Base-by-base conservation (phyloP, 306 rosid genomes). In the Quercus glauca region DNA sequence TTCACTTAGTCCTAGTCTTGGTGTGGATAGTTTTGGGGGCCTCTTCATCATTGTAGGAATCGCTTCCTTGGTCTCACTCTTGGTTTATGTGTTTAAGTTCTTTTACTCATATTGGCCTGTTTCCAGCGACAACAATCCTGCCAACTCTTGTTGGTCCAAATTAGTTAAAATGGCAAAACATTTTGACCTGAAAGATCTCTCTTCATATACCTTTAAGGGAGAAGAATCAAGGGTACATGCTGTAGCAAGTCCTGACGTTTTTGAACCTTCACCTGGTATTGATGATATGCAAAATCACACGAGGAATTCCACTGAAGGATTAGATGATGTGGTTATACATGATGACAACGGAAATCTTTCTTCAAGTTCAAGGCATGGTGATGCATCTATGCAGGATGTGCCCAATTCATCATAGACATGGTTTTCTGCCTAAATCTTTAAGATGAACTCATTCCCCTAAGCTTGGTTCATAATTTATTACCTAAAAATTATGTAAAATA, bases 31-130 rank as follows among this genome's bases (percentile, higher is more conserved):
- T 74, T 88, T 88, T 49, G 86, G 79, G 2, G 87, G 89, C 12
- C 91, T 88, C 41, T 88, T 83, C 70, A 75, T 88, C 61, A 78
- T 88, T 49, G 75, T 79, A 13, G 75, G 83, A 37, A 37, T 81
- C 25, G 49, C 76, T 12, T 77, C 78, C 3, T 8, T 77, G 58
- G 55, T 76, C 8, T 74, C 82, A 2, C 78, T 73, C 17, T 31
- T 58, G 2, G 28, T 58, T 25, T 29, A 56, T 78, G 14, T 80
- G 73, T 41, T 49, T 11, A 55, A 49, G 12, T 80, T 58, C 41
- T 21, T 49, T 4, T 19, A 51, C 23, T 18, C 57, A 4, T 28
- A 76, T 0, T 25, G 59, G 81, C 64, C 45, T 21, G 19, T 72
- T 29, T 21, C 72, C 58, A 57, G 60, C 2, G 2, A 33, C 5